These are phyloP conservation scores for Lithospermum erythrorhizon DNA, from an alignment of 257 asterid genomes.

Conservation along the genomic window DNA sequence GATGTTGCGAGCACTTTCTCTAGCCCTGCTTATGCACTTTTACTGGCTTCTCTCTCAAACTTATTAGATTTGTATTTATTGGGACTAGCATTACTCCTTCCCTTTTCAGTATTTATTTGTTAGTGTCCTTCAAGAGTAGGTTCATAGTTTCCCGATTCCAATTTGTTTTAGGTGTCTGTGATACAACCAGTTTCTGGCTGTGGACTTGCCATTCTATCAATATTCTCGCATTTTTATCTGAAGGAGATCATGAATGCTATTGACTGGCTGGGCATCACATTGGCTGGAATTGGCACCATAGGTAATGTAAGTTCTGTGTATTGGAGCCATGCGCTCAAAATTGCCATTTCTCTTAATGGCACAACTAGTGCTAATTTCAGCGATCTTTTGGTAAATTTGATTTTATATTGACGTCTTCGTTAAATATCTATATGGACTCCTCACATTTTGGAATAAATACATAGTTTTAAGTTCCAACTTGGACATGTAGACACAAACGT, in stretches of 20 bases:
- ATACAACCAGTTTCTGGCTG: slow-evolving; percentile 99
- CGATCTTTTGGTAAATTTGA: neutral
- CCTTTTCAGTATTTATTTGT: too few relatives aligned
- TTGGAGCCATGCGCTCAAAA: neutral
- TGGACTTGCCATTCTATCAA: slow-evolving; percentile 93
- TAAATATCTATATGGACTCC: neutral
- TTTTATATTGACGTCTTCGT: neutral
- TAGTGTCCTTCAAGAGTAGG: neutral
- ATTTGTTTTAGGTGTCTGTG: slow-evolving; percentile 61
- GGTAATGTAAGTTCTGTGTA: slow-evolving; percentile 45
- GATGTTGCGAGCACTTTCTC: slow-evolving; percentile 90
- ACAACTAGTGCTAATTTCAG: neutral
- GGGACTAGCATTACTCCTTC: neutral
- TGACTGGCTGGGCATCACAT: slow-evolving; percentile 90
- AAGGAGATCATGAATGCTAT: slow-evolving; percentile 89
- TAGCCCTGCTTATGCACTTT: slow-evolving; percentile 62
- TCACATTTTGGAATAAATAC: neutral
- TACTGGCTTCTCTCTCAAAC: neutral
- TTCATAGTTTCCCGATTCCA: neutral
- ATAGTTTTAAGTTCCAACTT: neutral
- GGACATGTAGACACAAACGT: neutral
- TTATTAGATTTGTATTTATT: neutral
- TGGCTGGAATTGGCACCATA: slow-evolving; percentile 97
- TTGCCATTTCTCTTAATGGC: neutral
- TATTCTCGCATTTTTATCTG: slow-evolving; percentile 92